phyloP scores from a whole-genome alignment of 129 eudicot genomes.

The Saposhnikovia divaricata region DNA sequence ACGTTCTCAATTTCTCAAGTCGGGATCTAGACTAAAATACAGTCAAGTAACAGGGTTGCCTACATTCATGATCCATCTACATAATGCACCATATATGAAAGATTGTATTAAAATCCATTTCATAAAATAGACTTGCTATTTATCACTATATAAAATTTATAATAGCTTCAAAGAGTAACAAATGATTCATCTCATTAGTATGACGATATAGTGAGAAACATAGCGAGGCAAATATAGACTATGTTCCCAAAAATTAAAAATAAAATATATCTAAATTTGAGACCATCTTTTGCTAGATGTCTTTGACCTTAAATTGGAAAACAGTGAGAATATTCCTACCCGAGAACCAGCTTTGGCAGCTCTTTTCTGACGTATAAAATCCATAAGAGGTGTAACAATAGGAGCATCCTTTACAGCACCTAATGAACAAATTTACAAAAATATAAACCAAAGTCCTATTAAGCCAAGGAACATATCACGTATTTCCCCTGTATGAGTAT shows the following conservation, averaged over 20 bases:
- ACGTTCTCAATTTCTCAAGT: not conserved
- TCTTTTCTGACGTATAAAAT: slow-evolving; percentile 82
- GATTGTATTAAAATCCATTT: not conserved
- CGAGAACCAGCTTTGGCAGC: slow-evolving; percentile 82
- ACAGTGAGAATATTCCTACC: slow-evolving; percentile 33
- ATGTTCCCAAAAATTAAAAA: not conserved
- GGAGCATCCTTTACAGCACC: slow-evolving; percentile 74
- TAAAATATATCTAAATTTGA: not conserved
- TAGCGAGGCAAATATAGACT: not conserved
- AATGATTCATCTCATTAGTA: not conserved
- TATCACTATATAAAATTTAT: not conserved
- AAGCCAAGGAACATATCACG: not conserved
- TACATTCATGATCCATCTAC: not conserved
- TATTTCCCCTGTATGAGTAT: not conserved
- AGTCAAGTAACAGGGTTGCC: not conserved
- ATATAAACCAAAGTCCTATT: not conserved
- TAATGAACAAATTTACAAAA: slow-evolving; percentile 22
- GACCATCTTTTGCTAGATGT: not conserved
- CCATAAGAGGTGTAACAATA: slow-evolving; percentile 77
- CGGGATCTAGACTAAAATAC: not conserved
- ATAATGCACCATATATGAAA: not conserved
- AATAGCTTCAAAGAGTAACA: not conserved
- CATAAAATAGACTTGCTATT: not conserved
- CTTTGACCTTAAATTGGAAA: not conserved
- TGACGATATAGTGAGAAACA: not conserved